Base-by-base conservation (phyloP, 2,329 filamentous ascomycete genomes). In the Tolypocladium ophioglossoides region DNA sequence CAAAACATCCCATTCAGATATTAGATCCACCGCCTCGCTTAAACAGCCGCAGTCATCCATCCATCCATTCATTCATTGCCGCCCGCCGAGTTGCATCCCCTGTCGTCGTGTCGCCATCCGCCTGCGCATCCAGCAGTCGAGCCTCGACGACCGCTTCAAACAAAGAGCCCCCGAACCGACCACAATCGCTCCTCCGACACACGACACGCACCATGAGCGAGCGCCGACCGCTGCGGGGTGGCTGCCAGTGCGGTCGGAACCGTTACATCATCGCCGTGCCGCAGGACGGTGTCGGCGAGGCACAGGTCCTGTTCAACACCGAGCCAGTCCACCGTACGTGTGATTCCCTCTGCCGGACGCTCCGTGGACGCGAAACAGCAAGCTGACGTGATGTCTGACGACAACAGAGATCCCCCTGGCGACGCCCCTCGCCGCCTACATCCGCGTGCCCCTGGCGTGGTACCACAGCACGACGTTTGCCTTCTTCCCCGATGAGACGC, bases 201-300 rank as follows among this genome's bases (percentile, higher is more conserved):
- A 46, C 27, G 30, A 30, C 49, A 30, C 52, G 20, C 49, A 71
- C 59, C 54, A 81, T 80, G 78, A 75, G 66, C 64, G 66, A 70
- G 51, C 65, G 70, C 55, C 73, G 79, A 57, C 78, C 78, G 40
- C 78, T 95, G 55, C 83, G 80, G 59, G 91, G 91, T 63, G 82
- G 84, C 59, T 96, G 91, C 74, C 84, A 86, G 52, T 96, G 91
- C 69, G 90, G 91, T 55, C 83, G 91, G 57, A 95, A 94, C 65
- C 79, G 85, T 65, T 96, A 95, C 72, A 77, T 84, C 55, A 83
- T 96, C 61, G 72, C 81, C 48, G 77, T 92, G 27, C 90, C 90
- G 1, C 68, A 75, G 22, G 70, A 77, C 61, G 74, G 79, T 41
- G 70, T 73, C 40, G 73, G 82, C 37, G 71, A 78, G 51, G 83